Evolutionary conservation across 805 yeast genomes (phyloP).

Genomic region (Teunomyces cretensis): DNA sequence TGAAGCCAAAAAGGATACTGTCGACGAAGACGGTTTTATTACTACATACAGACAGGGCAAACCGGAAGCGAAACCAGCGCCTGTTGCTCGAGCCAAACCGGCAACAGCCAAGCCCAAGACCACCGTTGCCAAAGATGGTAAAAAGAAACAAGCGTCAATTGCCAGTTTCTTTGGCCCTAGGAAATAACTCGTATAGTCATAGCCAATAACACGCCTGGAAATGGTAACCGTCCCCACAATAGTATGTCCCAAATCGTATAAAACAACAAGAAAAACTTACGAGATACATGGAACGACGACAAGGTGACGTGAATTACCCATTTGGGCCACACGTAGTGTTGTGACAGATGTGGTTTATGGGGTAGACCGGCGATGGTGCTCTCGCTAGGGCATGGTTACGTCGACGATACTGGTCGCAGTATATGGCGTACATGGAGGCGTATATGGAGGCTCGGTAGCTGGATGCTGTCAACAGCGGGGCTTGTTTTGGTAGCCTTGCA

Average conservation of each 20-base stretch:
- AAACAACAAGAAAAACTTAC: not conserved
- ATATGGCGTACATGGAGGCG: no score
- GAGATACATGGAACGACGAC: not conserved
- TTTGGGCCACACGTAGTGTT: no score
- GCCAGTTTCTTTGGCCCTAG: constrained; percentile 48
- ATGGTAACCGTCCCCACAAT: not conserved
- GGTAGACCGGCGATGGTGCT: no score
- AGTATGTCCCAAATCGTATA: not conserved
- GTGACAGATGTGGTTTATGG: no score
- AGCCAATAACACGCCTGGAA: not conserved
- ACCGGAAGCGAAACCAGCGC: constrained; percentile 14
- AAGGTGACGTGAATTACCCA: no score
- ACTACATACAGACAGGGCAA: constrained; percentile 35
- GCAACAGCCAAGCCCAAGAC: constrained; percentile 7
- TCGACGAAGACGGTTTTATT: constrained; percentile 54
- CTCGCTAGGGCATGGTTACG: no score
- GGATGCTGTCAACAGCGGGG: no score
- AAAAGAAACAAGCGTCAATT: constrained; percentile 44
- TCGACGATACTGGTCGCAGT: no score
- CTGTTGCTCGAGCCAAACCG: constrained; percentile 11
- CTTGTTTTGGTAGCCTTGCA: no score
- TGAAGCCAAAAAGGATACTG: constrained; percentile 11
- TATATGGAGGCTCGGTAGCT: no score
- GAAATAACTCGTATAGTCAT: constrained; percentile 13
- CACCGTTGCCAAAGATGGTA: constrained; percentile 8